These are phyloP conservation scores for Mycosphaerella sp. DNA, from an alignment of 2,329 filamentous ascomycete genomes.

Conservation along the genomic window DNA sequence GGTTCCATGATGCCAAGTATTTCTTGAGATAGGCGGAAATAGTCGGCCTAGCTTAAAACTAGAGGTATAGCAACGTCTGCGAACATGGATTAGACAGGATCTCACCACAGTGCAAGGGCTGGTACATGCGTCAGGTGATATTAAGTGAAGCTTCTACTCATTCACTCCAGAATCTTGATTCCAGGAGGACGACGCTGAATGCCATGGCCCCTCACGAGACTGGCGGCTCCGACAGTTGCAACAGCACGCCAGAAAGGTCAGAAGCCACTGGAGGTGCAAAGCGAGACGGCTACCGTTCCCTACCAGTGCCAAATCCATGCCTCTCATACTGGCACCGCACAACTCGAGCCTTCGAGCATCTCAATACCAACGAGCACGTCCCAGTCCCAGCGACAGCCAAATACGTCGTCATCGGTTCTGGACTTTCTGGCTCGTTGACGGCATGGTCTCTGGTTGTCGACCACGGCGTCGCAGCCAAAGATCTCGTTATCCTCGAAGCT, in stretches of 20 bases:
- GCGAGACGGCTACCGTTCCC: slow-evolving; percentile 12
- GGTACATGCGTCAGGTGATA: not conserved
- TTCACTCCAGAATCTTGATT: not conserved
- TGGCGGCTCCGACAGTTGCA: not conserved
- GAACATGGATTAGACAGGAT: slow-evolving; percentile 4
- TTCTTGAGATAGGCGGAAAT: not conserved
- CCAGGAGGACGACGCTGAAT: not conserved
- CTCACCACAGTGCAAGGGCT: not conserved
- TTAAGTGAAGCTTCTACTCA: not conserved
- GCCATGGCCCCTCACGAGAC: slow-evolving; percentile 22
- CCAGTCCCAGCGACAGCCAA: slow-evolving; percentile 30
- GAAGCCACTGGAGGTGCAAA: not conserved
- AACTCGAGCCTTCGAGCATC: slow-evolving; percentile 40
- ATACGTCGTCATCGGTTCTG: slow-evolving; percentile 42
- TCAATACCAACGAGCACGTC: slow-evolving; percentile 36
- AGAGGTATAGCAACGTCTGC: slow-evolving; percentile 1
- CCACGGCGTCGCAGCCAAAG: slow-evolving; percentile 31
- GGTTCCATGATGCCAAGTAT: slow-evolving; percentile 1
- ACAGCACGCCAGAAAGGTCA: not conserved
- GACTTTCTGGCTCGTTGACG: slow-evolving; percentile 40
- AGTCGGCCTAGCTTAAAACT: slow-evolving; percentile 6
- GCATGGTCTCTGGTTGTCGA: slow-evolving; percentile 38
- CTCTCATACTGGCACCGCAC: slow-evolving; percentile 44
- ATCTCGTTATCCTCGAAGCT: slow-evolving; percentile 41
- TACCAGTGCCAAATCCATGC: slow-evolving; percentile 27